phyloP scores from a whole-genome alignment of 805 yeast genomes.

The Ogataea sp. region DNA sequence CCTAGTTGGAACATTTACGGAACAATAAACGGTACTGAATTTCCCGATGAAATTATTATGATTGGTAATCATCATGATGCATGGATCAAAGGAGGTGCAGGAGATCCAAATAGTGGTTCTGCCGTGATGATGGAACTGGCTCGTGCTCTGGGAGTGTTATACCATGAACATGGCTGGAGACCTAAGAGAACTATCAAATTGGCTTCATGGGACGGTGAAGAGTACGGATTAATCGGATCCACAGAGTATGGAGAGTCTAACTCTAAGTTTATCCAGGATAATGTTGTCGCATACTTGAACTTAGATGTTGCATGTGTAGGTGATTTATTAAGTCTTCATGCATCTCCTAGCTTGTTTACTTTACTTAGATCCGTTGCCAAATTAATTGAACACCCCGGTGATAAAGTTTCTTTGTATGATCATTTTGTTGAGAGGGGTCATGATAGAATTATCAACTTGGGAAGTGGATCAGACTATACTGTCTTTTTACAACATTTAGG shows the following conservation, averaged over 20 bases:
- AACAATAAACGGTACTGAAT: constrained; percentile 35
- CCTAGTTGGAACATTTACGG: constrained; percentile 57
- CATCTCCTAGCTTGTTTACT: constrained; percentile 45
- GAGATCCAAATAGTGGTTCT: constrained; percentile 61
- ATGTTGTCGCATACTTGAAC: constrained; percentile 52
- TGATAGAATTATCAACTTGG: constrained; percentile 33
- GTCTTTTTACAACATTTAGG: constrained; percentile 43
- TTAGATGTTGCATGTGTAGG: constrained; percentile 57
- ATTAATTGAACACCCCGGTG: constrained; percentile 33
- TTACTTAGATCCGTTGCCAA: constrained; percentile 32
- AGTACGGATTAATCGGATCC: constrained; percentile 55
- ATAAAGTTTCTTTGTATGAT: constrained; percentile 19
- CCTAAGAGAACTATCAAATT: constrained; percentile 59
- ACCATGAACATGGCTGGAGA: constrained; percentile 43
- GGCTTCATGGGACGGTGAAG: constrained; percentile 72
- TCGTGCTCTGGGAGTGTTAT: constrained; percentile 40
- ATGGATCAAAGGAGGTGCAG: constrained; percentile 66
- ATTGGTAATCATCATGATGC: constrained; percentile 67
- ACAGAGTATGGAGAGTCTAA: constrained; percentile 61
- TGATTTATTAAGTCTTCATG: constrained; percentile 32
- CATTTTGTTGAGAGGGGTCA: constrained; percentile 19
- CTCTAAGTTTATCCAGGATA: constrained; percentile 30
- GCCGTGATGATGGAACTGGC: constrained; percentile 51
- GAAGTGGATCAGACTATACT: constrained; percentile 57
- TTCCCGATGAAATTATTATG: constrained; percentile 39